Conservation (phyloP, 1,284 basidiomycete species). For the Porogramme epimiltina region DNA sequence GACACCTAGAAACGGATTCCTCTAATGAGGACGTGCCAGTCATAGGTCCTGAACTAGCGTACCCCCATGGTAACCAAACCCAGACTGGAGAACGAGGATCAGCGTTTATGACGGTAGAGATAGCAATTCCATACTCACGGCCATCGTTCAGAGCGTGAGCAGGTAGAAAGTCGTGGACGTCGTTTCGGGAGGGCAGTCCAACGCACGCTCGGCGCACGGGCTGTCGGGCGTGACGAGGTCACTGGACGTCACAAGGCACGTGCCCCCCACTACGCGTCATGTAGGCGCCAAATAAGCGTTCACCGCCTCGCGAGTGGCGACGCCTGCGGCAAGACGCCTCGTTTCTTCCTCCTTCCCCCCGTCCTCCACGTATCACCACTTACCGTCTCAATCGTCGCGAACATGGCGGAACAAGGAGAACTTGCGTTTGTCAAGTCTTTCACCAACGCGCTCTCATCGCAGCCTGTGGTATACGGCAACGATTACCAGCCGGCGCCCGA, state of each 20-base stretch:
- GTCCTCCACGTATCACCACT: background rate
- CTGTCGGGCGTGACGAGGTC: conserved; percentile 8
- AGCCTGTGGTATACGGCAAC: conserved; percentile 71
- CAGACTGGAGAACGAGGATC: conserved; percentile 37
- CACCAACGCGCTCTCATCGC: conserved; percentile 65
- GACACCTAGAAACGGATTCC: conserved; percentile 54
- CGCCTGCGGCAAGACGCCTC: background rate
- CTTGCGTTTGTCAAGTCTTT: conserved; percentile 74
- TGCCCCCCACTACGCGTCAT: conserved; percentile 6
- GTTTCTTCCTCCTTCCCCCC: background rate
- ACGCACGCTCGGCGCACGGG: conserved; percentile 1
- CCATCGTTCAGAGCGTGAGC: conserved; percentile 31
- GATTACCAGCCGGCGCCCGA: conserved; percentile 78
- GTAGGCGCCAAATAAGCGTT: conserved; percentile 1
- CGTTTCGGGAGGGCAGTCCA: conserved; percentile 3
- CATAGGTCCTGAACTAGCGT: conserved; percentile 20
- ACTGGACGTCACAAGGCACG: conserved; percentile 5
- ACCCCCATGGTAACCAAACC: conserved; percentile 73
- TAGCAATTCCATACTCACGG: conserved; percentile 34
- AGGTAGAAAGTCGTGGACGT: conserved; percentile 4
- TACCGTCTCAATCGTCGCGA: conserved; percentile 1
- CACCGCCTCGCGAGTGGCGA: conserved; percentile 4
- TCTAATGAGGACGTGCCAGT: conserved; percentile 2
- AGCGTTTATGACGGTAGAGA: background rate
- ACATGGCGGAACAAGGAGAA: conserved; percentile 69